Evolutionary conservation across 2,329 filamentous ascomycete species (phyloP).

Genomic region (Fusarium sp.): DNA sequence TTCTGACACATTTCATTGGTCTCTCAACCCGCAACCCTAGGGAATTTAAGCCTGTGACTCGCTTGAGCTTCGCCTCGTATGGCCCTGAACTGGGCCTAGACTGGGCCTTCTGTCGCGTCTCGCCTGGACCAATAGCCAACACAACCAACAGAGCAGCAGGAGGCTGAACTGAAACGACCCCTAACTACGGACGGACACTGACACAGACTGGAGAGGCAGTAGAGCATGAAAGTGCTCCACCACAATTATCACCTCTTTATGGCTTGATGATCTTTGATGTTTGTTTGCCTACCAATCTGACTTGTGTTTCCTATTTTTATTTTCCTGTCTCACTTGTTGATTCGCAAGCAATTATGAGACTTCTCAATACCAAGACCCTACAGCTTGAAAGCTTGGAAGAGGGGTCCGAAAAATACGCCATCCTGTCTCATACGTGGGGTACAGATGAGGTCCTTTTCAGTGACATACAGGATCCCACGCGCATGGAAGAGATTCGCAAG

Average conservation of each 20-base stretch:
- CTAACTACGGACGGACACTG: not conserved
- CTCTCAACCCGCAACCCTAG: constrained; percentile 23
- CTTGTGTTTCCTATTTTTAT: not conserved
- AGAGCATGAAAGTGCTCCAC: constrained; percentile 31
- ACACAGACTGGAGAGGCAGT: not conserved
- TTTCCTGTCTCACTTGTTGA: not conserved
- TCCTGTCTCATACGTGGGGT: constrained; percentile 42
- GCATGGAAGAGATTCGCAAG: constrained; percentile 29
- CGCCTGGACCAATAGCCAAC: constrained; percentile 23
- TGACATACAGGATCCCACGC: constrained; percentile 32
- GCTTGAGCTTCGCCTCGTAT: constrained; percentile 29
- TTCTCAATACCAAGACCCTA: constrained; percentile 41
- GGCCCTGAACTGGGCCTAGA: constrained; percentile 3
- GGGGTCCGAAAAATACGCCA: constrained; percentile 33
- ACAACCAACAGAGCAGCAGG: constrained; percentile 8
- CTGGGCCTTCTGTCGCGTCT: constrained; percentile 13
- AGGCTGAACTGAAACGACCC: constrained; percentile 31
- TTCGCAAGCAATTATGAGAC: constrained; percentile 33
- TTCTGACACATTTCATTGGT: constrained; percentile 25
- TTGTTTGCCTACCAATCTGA: not conserved
- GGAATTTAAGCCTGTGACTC: constrained; percentile 27
- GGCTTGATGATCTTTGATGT: constrained; percentile 3
- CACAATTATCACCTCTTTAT: constrained; percentile 15
- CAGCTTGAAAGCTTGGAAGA: constrained; percentile 34
- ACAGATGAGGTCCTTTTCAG: constrained; percentile 37